Conservation (phyloP, 2,329 filamentous ascomycete genomes). For the Didymosphaeria variabile region DNA sequence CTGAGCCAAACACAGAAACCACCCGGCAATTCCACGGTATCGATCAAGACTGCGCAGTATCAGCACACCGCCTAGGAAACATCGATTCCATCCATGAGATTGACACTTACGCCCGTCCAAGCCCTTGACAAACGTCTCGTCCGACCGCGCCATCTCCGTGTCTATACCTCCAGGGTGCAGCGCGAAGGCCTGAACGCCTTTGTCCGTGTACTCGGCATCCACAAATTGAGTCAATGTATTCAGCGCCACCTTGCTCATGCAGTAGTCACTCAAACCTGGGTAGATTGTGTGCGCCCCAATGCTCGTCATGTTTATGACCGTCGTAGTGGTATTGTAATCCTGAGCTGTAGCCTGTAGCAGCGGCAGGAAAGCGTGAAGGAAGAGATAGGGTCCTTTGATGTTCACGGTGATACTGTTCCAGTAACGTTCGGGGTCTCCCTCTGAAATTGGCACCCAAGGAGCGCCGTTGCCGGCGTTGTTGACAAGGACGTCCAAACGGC, state of each 20-base stretch:
- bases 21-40: slow-evolving; percentile 25
- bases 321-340: slow-evolving; percentile 42
- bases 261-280: slow-evolving; percentile 49
- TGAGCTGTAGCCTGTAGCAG: slow-evolving; percentile 43
- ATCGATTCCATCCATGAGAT: not conserved
- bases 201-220: slow-evolving; percentile 50
- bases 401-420: slow-evolving; percentile 60
- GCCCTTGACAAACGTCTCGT: slow-evolving; percentile 5
- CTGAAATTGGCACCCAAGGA: slow-evolving; percentile 39
- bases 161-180: slow-evolving; percentile 42
- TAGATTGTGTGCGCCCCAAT: slow-evolving; percentile 48
- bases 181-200: slow-evolving; percentile 33
- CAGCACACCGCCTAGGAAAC: not conserved
- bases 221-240: slow-evolving; percentile 61
- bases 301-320: slow-evolving; percentile 59
- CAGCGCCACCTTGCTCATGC: slow-evolving; percentile 60
- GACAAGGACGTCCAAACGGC: slow-evolving; percentile 56
- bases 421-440: slow-evolving; percentile 50
- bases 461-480: slow-evolving; percentile 58
- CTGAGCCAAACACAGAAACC: slow-evolving; percentile 34
- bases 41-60: slow-evolving; percentile 16
- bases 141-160: slow-evolving; percentile 26
- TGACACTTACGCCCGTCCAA: slow-evolving; percentile 4
- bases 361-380: slow-evolving; percentile 58
- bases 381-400: slow-evolving; percentile 58